Percentiles rank a stretch among this genome's conserved stretches.
Conservation (phyloP, 1,284 basidiomycete species). For the Abortiporus biennis region DNA sequence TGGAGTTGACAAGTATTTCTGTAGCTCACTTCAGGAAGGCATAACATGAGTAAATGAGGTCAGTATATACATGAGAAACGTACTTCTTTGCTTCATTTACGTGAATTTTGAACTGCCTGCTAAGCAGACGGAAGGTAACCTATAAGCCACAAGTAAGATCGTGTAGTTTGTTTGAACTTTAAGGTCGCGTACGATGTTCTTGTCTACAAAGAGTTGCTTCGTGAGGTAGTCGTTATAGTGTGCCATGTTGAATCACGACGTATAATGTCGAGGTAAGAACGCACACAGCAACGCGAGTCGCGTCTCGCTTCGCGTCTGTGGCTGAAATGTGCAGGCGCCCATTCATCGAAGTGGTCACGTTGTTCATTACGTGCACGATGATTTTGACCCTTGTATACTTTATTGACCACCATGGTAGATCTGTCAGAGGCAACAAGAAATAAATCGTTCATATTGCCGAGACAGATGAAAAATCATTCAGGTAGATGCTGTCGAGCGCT, state of each 20-base stretch:
- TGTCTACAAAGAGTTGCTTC: conserved; percentile 57
- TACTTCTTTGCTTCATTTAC: conserved; percentile 73
- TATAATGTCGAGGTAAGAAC: not conserved
- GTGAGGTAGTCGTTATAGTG: conserved; percentile 49
- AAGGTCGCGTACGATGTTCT: conserved; percentile 46
- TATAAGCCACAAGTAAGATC: conserved; percentile 26
- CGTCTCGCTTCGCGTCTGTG: conserved; percentile 7
- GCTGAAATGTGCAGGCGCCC: conserved; percentile 1
- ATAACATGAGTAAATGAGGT: not conserved
- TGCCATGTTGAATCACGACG: conserved; percentile 30
- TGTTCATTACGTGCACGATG: not conserved
- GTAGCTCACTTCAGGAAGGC: conserved; percentile 46
- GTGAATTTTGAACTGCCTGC: conserved; percentile 59
- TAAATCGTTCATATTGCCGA: no score
- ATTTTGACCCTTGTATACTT: not conserved
- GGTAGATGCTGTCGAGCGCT: no score
- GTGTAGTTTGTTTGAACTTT: conserved; percentile 1
- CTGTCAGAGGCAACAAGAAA: no score
- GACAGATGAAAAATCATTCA: no score
- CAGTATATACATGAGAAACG: conserved; percentile 13
- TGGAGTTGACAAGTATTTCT: conserved; percentile 41
- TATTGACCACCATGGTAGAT: no score
- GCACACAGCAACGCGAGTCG: conserved; percentile 2
- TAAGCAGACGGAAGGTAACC: conserved; percentile 73
- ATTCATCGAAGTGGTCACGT: not conserved